These are phyloP conservation scores for Acarospora socialis DNA, from an alignment of 2,329 filamentous ascomycete species.

Conservation along the genomic window DNA sequence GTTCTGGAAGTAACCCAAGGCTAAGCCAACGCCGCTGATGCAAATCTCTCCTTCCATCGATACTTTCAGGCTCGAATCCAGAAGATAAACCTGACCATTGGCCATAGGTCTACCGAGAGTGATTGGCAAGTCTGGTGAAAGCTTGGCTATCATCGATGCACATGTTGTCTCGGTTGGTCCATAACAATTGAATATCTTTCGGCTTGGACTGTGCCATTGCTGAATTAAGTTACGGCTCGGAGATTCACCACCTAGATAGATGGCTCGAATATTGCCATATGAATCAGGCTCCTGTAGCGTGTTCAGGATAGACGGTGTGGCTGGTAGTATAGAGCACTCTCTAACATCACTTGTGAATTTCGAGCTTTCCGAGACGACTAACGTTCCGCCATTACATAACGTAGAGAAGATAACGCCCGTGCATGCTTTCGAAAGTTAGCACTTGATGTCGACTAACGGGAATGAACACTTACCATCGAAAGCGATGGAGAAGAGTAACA, in stretches of 20 bases:
- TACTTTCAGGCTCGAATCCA: conserved; percentile 9
- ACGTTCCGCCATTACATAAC: conserved; percentile 13
- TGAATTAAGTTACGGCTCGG: no score
- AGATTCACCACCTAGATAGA: no score
- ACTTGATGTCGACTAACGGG: not conserved
- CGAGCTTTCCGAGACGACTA: no score
- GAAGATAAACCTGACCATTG: conserved; percentile 9
- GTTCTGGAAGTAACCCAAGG: conserved; percentile 16
- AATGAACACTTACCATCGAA: conserved; percentile 16
- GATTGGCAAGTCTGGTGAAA: conserved; percentile 12
- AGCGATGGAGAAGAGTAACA: conserved; percentile 16
- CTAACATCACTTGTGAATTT: no score
- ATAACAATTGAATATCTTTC: no score
- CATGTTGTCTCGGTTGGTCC: no score
- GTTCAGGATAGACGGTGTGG: no score
- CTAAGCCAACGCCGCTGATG: conserved; percentile 14
- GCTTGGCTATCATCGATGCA: no score
- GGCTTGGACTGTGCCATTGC: no score
- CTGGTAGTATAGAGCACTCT: no score
- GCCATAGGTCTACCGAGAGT: conserved; percentile 12
- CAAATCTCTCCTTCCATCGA: conserved; percentile 15
- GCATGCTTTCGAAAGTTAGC: conserved; percentile 1
- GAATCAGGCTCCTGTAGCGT: no score
- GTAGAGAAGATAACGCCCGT: conserved; percentile 13
- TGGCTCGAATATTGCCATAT: no score